Percentiles rank a stretch among this genome's conserved stretches.
Conservation (phyloP, 2,329 filamentous ascomycete genomes). For the Zymoseptoria tritici region DNA sequence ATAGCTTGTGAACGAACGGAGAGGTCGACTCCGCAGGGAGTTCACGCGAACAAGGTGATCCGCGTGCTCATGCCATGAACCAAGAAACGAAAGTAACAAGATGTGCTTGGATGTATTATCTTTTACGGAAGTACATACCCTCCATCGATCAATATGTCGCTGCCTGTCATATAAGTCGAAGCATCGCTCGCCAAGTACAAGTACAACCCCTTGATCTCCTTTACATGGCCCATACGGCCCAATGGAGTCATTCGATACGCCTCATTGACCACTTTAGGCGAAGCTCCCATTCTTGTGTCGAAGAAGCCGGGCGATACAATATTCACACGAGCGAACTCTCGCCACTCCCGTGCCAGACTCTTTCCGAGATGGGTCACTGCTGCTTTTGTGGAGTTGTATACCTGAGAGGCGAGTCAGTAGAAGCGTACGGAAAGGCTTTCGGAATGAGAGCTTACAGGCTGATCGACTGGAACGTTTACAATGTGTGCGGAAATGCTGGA, state of each 20-base stretch:
- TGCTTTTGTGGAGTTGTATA: slow-evolving; percentile 52
- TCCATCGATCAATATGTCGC: slow-evolving; percentile 29
- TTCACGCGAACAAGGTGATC: too few relatives aligned
- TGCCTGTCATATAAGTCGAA: slow-evolving; percentile 27
- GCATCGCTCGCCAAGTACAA: slow-evolving; percentile 31
- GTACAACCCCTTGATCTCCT: slow-evolving; percentile 30
- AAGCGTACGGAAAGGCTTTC: not conserved
- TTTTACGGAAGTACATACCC: slow-evolving; percentile 36
- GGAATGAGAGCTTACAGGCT: slow-evolving; percentile 33
- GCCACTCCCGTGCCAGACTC: slow-evolving; percentile 50
- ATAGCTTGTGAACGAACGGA: too few relatives aligned
- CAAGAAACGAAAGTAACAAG: not conserved
- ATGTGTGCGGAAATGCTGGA: slow-evolving; percentile 30
- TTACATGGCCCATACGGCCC: slow-evolving; percentile 32
- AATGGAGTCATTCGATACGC: slow-evolving; percentile 44
- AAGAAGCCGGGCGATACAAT: slow-evolving; percentile 50
- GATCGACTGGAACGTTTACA: slow-evolving; percentile 43
- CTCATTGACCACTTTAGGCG: slow-evolving; percentile 39
- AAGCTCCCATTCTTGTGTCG: slow-evolving; percentile 49
- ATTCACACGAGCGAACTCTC: slow-evolving; percentile 50
- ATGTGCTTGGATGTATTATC: not conserved
- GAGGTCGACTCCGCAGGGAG: too few relatives aligned
- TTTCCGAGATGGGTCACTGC: slow-evolving; percentile 51
- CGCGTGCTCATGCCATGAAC: not conserved
- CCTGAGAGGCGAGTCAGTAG: slow-evolving; percentile 13